Conservation (phyloP, 176 grass and related monocot genomes). For the Hyparrhenia diplandra region DNA sequence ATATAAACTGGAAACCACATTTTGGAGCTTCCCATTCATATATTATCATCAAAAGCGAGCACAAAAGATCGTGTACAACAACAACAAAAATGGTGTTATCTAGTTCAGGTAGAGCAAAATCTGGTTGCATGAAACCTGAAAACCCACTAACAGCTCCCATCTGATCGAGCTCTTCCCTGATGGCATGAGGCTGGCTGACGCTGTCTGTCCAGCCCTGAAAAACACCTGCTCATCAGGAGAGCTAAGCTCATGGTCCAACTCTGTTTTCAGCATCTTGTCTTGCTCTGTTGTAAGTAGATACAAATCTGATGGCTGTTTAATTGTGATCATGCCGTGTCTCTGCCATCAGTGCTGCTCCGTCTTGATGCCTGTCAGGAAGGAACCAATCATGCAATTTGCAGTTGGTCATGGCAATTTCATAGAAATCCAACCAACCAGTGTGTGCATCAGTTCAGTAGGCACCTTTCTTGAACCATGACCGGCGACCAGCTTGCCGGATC, state of each 20-base stretch:
- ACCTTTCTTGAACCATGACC: constrained; percentile 83
- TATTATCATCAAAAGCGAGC: constrained; percentile 16
- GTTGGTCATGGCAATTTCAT: constrained; percentile 6
- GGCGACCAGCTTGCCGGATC: constrained; percentile 52
- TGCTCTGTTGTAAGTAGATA: neutral
- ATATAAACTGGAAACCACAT: neutral
- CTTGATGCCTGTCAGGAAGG: constrained; percentile 27
- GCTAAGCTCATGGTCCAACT: neutral
- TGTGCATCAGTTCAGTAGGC: constrained; percentile 6
- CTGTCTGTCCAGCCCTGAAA: constrained; percentile 3
- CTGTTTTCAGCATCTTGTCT: neutral
- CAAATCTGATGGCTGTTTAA: neutral
- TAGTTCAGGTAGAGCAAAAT: constrained; percentile 22
- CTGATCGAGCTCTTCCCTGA: neutral
- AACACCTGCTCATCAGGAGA: constrained; percentile 4
- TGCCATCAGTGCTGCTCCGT: constrained; percentile 26
- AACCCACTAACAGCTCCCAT: neutral
- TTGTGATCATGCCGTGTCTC: constrained; percentile 4
- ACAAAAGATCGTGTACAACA: constrained; percentile 3
- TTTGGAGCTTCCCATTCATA: neutral
- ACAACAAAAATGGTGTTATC: neutral
- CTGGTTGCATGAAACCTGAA: constrained; percentile 10
- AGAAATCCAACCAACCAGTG: neutral
- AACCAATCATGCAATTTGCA: constrained; percentile 2
- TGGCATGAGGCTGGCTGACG: neutral